A percentile compares a stretch with the other conserved stretches of the same genome.
Evolutionary conservation across 805 yeast species (phyloP).

Genomic region (Cyberlindnera americana): DNA sequence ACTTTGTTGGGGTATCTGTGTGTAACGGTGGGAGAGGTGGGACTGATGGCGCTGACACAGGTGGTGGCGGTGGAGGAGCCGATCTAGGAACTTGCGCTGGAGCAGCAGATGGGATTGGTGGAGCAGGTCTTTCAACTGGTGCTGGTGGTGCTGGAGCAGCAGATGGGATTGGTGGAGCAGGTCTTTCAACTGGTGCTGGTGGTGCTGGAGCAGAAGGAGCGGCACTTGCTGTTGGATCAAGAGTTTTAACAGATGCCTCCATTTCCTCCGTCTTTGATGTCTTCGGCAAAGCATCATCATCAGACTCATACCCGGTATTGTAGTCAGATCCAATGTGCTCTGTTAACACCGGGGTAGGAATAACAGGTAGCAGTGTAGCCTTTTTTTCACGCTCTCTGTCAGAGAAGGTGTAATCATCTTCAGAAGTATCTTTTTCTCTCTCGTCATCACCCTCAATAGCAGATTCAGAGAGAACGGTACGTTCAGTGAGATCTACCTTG

Average conservation of each 20-base stretch:
- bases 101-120: conserved; percentile 11
- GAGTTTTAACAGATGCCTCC: conserved; percentile 7
- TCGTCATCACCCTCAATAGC: conserved; percentile 32
- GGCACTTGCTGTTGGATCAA: conserved; percentile 7
- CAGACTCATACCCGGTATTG: conserved; percentile 69
- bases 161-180: conserved; percentile 21
- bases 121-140: conserved; percentile 17
- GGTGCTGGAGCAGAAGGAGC: not conserved
- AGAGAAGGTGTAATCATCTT: conserved; percentile 21
- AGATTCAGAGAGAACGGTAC: conserved; percentile 20
- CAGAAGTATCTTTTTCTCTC: conserved; percentile 26
- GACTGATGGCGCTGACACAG: no score
- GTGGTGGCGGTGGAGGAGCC: conserved; percentile 5
- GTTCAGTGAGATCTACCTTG: conserved; percentile 13
- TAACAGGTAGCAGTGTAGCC: conserved; percentile 9
- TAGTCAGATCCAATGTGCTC: conserved; percentile 28
- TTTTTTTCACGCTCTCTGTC: conserved; percentile 23
- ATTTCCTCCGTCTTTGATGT: conserved; percentile 14
- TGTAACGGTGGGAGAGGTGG: not conserved
- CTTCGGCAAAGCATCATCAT: conserved; percentile 41
- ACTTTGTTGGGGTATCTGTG: not conserved
- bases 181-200: not conserved
- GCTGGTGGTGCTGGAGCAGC: conserved; percentile 1
- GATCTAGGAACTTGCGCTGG: conserved; percentile 7
- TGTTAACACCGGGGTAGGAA: conserved; percentile 10